These are phyloP conservation scores for Drechslerella coelobrocha DNA, from an alignment of 2,329 filamentous ascomycete genomes.

Conservation along the genomic window DNA sequence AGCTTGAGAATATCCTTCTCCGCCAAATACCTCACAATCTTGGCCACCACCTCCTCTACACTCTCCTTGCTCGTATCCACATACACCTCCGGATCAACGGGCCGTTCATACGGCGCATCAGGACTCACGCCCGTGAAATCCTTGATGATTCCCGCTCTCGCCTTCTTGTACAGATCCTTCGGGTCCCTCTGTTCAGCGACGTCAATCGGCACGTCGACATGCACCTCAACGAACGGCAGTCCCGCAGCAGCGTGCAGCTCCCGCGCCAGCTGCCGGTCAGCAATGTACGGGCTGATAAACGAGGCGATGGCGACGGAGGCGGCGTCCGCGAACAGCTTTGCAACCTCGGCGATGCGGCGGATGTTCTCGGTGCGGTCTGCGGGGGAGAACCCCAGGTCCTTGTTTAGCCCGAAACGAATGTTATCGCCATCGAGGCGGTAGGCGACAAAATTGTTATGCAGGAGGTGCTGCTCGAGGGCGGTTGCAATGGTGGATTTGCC, in stretches of 20 bases:
- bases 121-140: slow-evolving; percentile 91
- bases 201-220: slow-evolving; percentile 86
- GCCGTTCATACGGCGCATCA: slow-evolving; percentile 86
- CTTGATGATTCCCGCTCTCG: slow-evolving; percentile 88
- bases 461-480: slow-evolving; percentile 93
- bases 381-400: slow-evolving; percentile 93
- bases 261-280: slow-evolving; percentile 82
- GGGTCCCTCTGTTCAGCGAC: slow-evolving; percentile 94
- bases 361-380: slow-evolving; percentile 97
- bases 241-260: slow-evolving; percentile 73
- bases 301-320: slow-evolving; percentile 87
- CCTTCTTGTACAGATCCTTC: slow-evolving; percentile 98
- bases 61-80: slow-evolving; percentile 81
- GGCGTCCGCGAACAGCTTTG: slow-evolving; percentile 93
- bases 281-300: slow-evolving; percentile 94
- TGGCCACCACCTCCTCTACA: slow-evolving; percentile 84
- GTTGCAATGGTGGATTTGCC: slow-evolving; percentile 98
- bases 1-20: slow-evolving; percentile 24
- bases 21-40: slow-evolving; percentile 78
- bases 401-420: slow-evolving; percentile 96
- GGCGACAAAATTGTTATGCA: slow-evolving; percentile 80
- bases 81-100: slow-evolving; percentile 81
- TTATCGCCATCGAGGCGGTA: slow-evolving; percentile 97
- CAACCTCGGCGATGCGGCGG: slow-evolving; percentile 86
- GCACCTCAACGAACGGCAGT: slow-evolving; percentile 91